Evolutionary conservation across 83 land plant species (phyloP).

Genomic region (Picea abies): DNA sequence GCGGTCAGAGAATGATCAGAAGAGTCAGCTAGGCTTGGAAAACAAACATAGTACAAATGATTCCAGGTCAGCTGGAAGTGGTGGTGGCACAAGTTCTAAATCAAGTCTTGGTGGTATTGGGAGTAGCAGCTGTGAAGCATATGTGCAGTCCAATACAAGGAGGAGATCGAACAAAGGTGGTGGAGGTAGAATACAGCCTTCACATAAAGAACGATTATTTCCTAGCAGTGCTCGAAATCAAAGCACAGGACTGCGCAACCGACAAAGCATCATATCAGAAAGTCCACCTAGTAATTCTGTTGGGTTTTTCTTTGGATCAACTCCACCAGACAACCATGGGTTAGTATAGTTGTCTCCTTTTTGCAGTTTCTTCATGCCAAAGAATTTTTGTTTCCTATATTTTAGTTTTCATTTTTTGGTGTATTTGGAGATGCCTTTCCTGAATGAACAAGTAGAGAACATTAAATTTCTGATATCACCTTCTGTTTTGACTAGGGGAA

Average conservation of each 20-base stretch:
- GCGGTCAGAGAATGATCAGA: constrained; percentile 16
- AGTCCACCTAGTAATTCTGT: constrained; percentile 92
- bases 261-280: constrained; percentile 57
- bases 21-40: constrained; percentile 36
- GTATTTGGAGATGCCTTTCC: not conserved
- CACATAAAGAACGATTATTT: constrained; percentile 74
- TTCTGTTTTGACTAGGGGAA: constrained; percentile 1
- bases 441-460: not conserved
- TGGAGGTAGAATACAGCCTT: constrained; percentile 30
- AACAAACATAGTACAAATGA: constrained; percentile 33
- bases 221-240: constrained; percentile 58
- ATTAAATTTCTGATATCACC: not conserved
- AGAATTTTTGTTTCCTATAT: not conserved
- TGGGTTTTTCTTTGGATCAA: constrained; percentile 91
- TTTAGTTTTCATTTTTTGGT: not conserved
- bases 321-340: constrained; percentile 92
- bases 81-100: constrained; percentile 28
- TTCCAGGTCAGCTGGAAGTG: constrained; percentile 15
- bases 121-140: constrained; percentile 38
- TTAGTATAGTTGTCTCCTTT: constrained; percentile 27
- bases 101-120: constrained; percentile 31
- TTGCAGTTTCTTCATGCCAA: not conserved
- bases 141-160: constrained; percentile 37
- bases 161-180: constrained; percentile 49
- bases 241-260: constrained; percentile 40